A percentile compares a stretch with the other conserved stretches of the same genome.
Conservation (phyloP, 805 yeast species). For the Yamadazyma olivae region DNA sequence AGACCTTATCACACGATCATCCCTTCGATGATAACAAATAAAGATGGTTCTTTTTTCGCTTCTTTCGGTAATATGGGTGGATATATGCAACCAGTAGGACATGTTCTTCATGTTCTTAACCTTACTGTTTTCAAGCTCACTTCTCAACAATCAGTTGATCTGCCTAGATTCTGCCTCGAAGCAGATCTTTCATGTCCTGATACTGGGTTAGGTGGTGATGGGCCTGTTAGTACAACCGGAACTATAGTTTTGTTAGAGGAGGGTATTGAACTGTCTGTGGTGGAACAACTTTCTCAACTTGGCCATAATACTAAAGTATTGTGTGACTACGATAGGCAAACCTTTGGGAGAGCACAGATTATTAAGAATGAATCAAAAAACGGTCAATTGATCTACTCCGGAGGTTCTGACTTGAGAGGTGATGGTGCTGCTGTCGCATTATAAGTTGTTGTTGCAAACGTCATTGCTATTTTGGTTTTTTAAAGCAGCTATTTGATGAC, state of each 20-base stretch:
- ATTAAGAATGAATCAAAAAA: constrained; percentile 47
- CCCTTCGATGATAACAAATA: constrained; percentile 70
- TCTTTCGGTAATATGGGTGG: constrained; percentile 87
- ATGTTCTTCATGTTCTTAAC: constrained; percentile 72
- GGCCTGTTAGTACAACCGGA: constrained; percentile 58
- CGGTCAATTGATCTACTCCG: constrained; percentile 52
- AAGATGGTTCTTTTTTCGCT: constrained; percentile 51
- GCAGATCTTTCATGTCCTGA: constrained; percentile 43
- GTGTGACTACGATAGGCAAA: constrained; percentile 38
- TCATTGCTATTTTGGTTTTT: too few relatives aligned
- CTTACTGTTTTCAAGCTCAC: constrained; percentile 57
- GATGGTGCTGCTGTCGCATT: constrained; percentile 73
- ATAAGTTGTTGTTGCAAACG: too few relatives aligned
- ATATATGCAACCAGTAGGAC: constrained; percentile 84
- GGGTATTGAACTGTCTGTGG: constrained; percentile 49
- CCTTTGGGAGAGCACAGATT: constrained; percentile 73
- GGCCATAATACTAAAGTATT: constrained; percentile 58
- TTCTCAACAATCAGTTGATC: constrained; percentile 74
- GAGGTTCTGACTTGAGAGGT: constrained; percentile 80
- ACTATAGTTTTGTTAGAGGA: constrained; percentile 65
- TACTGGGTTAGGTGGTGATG: constrained; percentile 57
- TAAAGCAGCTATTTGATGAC: not conserved
- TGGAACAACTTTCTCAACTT: constrained; percentile 41
- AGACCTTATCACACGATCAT: constrained; percentile 82
- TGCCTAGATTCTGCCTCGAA: constrained; percentile 66